phyloP scores from a whole-genome alignment of 2,329 filamentous ascomycete genomes.

The Fusarium keratoplasticum region DNA sequence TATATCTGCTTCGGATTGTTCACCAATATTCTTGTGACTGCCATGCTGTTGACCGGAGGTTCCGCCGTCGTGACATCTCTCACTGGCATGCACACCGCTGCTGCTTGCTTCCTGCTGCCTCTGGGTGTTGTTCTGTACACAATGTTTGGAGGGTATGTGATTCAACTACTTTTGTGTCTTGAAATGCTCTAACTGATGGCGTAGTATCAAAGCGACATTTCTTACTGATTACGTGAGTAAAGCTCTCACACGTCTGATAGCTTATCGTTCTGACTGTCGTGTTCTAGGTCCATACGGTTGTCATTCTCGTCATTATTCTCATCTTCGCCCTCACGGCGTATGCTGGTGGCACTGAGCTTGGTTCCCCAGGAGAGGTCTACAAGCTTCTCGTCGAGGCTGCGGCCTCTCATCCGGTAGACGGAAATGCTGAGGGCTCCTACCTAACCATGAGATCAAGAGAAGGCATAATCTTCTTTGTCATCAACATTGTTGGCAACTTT shows the following conservation, averaged over 20 bases:
- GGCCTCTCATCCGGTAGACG: conserved; percentile 76
- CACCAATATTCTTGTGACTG: conserved; percentile 88
- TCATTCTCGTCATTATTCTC: conserved; percentile 86
- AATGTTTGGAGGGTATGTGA: conserved; percentile 64
- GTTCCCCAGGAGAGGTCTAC: conserved; percentile 81
- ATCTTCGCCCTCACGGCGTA: conserved; percentile 87
- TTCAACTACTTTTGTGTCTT: accelerated
- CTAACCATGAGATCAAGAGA: conserved; percentile 80
- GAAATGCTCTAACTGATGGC: not conserved
- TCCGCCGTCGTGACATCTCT: conserved; percentile 64
- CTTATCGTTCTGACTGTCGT: not conserved
- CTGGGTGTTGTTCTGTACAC: conserved; percentile 81
- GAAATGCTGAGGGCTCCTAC: conserved; percentile 85
- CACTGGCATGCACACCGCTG: conserved; percentile 69
- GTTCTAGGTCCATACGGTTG: conserved; percentile 73
- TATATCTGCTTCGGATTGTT: conserved; percentile 86
- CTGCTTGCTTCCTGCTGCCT: conserved; percentile 86
- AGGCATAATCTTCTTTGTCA: conserved; percentile 90
- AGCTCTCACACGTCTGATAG: accelerated
- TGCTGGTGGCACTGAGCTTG: conserved; percentile 76
- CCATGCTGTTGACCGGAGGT: conserved; percentile 89
- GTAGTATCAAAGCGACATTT: conserved; percentile 84
- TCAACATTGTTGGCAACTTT: conserved; percentile 87
- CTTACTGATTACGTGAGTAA: conserved; percentile 78
- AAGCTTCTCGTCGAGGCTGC: conserved; percentile 80